Percentiles rank a stretch among this genome's conserved stretches.
phyloP scores from a whole-genome alignment of 2,329 filamentous ascomycete species.

The Penicillium sp. region DNA sequence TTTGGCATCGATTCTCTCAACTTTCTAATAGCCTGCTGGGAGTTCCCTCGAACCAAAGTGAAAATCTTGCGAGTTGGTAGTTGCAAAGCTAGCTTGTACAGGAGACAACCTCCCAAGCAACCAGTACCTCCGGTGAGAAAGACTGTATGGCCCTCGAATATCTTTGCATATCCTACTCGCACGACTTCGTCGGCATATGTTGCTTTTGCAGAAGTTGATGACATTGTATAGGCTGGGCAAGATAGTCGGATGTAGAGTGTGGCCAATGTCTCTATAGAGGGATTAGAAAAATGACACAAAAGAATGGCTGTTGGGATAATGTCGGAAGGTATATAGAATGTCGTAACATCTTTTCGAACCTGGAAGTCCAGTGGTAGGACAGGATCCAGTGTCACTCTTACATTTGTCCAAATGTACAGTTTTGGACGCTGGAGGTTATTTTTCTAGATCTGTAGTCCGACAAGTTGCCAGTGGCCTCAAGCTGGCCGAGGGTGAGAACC shows the following conservation, averaged over 20 bases:
- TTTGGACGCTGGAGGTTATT: not conserved
- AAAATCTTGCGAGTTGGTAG: conserved; percentile 33
- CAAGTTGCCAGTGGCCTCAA: not conserved
- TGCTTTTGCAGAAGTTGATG: conserved; percentile 3
- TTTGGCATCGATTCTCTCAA: conserved; percentile 30
- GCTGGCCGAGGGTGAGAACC: not conserved
- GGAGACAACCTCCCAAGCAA: conserved; percentile 32
- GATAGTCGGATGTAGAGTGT: no score
- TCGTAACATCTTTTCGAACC: not conserved
- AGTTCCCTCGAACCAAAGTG: conserved; percentile 25
- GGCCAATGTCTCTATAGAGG: not conserved
- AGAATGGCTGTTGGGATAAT: not conserved
- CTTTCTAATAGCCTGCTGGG: conserved; percentile 26
- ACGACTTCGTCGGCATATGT: conserved; percentile 19
- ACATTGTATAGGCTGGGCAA: conserved; percentile 2
- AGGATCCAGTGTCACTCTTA: conserved; percentile 1
- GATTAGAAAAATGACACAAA: not conserved
- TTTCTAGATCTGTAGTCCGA: not conserved
- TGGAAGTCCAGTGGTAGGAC: conserved; percentile 1
- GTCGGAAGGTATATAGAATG: conserved; percentile 2
- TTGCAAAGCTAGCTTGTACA: conserved; percentile 34
- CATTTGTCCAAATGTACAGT: not conserved
- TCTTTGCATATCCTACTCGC: conserved; percentile 25
- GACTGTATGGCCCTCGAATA: conserved; percentile 27
- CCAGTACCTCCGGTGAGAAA: conserved; percentile 33